These are phyloP conservation scores for Trifolium fragiferum DNA, from an alignment of 306 rosid genomes.

Conservation along the genomic window DNA sequence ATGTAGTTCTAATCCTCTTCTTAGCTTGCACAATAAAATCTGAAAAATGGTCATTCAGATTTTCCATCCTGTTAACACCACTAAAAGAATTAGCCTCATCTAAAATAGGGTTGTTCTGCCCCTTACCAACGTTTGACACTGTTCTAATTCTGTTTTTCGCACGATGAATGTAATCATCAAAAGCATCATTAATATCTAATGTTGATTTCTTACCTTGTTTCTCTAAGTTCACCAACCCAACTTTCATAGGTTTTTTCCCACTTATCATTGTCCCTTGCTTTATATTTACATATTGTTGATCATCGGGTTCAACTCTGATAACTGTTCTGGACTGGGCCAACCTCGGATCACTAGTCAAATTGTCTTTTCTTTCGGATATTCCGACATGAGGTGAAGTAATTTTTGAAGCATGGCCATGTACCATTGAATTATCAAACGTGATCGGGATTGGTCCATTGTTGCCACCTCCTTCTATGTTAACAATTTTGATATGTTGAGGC, in stretches of 20 bases:
- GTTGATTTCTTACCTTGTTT: slow-evolving; percentile 38
- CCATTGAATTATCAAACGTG: slow-evolving; percentile 40
- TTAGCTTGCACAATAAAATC: slow-evolving; percentile 49
- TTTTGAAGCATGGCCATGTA: slow-evolving; percentile 9
- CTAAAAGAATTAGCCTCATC: slow-evolving; percentile 27
- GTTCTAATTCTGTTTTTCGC: slow-evolving; percentile 37
- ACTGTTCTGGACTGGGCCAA: neutral
- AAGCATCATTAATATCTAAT: slow-evolving; percentile 42
- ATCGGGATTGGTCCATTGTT: slow-evolving; percentile 45
- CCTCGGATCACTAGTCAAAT: neutral
- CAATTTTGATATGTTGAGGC: slow-evolving; percentile 26
- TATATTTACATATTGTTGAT: neutral
- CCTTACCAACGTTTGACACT: slow-evolving; percentile 39
- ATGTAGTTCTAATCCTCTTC: slow-evolving; percentile 49
- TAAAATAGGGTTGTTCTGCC: slow-evolving; percentile 7
- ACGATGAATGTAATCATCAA: slow-evolving; percentile 44
- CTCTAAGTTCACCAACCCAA: slow-evolving; percentile 11
- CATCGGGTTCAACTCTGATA: slow-evolving; percentile 27
- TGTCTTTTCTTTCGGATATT: slow-evolving; percentile 6
- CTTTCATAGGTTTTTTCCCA: slow-evolving; percentile 26
- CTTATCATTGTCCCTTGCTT: neutral
- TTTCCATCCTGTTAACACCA: slow-evolving; percentile 26
- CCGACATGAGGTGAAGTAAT: slow-evolving; percentile 27
- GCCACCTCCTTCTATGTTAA: neutral
- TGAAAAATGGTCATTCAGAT: slow-evolving; percentile 50